A percentile compares a stretch with the other conserved stretches of the same genome.
These are phyloP conservation scores for Pseudopithomyces maydicus DNA, from an alignment of 2,329 filamentous ascomycete genomes.

Conservation along the genomic window DNA sequence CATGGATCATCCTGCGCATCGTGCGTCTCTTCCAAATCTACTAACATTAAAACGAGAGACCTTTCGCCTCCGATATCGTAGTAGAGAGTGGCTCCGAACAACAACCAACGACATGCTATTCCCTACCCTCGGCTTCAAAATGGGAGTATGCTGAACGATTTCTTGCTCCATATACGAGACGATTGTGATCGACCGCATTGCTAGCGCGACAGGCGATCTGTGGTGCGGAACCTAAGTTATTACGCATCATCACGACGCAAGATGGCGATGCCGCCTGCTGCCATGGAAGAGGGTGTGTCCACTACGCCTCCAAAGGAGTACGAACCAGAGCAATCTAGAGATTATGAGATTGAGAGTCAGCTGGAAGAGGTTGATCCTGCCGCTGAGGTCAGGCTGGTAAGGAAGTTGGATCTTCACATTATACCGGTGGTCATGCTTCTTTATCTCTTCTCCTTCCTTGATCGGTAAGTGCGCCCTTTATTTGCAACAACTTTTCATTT, in stretches of 20 bases:
- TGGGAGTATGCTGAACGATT: conserved; percentile 7
- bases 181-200: background rate
- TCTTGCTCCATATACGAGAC: background rate
- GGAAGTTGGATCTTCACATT: conserved; percentile 68
- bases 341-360: conserved; percentile 31
- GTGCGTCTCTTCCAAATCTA: conserved; percentile 12
- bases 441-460: conserved; percentile 78
- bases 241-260: background rate
- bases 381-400: conserved; percentile 61
- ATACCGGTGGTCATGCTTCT: conserved; percentile 70
- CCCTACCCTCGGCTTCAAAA: conserved; percentile 23
- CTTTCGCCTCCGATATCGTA: conserved; percentile 15
- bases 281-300: background rate
- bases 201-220: background rate
- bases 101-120: conserved; percentile 23
- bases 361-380: conserved; percentile 44
- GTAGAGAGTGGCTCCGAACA: conserved; percentile 5
- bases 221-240: background rate
- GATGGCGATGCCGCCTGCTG: background rate
- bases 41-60: conserved; percentile 27
- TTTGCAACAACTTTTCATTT: too few relatives aligned
- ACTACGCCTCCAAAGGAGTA: conserved; percentile 11
- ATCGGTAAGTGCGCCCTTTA: conserved; percentile 58
- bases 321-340: conserved; percentile 12
- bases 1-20: background rate